Percentiles rank a stretch among this genome's conserved stretches.
Evolutionary conservation across 1,139 yeast species (phyloP).

Genomic region (Pichia sp.): DNA sequence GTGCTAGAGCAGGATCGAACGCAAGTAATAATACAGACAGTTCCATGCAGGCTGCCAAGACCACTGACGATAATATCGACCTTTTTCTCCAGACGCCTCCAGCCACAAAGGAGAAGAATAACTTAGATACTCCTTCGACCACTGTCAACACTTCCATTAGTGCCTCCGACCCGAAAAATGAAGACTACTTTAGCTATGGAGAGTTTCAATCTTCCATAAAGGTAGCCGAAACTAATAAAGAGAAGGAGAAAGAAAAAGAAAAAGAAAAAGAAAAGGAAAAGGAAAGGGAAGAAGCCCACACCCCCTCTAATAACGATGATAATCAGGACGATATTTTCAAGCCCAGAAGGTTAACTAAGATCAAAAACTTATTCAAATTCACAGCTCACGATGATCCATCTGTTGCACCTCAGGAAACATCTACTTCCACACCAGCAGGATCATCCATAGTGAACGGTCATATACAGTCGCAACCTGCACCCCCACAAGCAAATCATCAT

Average conservation of each 20-base stretch:
- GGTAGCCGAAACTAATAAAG: neutral
- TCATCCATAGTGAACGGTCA: neutral
- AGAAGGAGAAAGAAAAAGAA: neutral
- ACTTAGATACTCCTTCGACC: constrained; percentile 10
- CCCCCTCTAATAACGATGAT: constrained; percentile 8
- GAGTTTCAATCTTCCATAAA: neutral
- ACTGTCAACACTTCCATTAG: neutral
- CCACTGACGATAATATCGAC: constrained; percentile 9
- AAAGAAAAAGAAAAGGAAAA: neutral
- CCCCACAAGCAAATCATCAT: neutral
- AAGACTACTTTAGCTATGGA: constrained; percentile 3
- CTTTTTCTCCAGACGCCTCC: constrained; percentile 23
- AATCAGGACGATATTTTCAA: constrained; percentile 19
- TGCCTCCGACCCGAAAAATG: neutral
- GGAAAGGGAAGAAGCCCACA: neutral
- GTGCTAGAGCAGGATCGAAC: constrained; percentile 4
- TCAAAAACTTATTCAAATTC: constrained; percentile 28
- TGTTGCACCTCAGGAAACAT: neutral
- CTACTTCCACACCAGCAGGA: neutral
- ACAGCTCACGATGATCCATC: neutral
- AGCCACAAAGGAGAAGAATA: constrained; percentile 11
- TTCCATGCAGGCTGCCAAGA: constrained; percentile 2
- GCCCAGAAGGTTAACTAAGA: constrained; percentile 25
- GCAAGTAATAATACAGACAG: constrained; percentile 5
- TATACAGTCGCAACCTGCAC: neutral